Conservation (phyloP, 129 eudicot genomes). For the Helianthus annuus region HanXRQr2.0-SUNRISE NC_035443.2:118271541-118272040, state of each 20-base stretch:
- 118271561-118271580: not conserved
- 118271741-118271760: constrained; percentile 8
- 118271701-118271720: constrained; percentile 4
- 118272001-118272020: constrained; percentile 13
- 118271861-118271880: not conserved
- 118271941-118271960: constrained; percentile 19
- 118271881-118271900: not conserved
- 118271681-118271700: constrained; percentile 1
- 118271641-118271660: not conserved
- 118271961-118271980: not conserved
- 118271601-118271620: constrained; percentile 7
- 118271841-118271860: constrained; percentile 6
- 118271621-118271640: constrained; percentile 6
- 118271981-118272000: not conserved
- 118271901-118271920: not conserved
- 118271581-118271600: not conserved
- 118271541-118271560: constrained; percentile 14
- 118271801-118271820: constrained; percentile 10
- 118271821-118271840: constrained; percentile 18
- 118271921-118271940: not conserved
- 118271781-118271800: not conserved
- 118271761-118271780: not conserved
- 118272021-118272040: not conserved
- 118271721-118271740: constrained; percentile 22
- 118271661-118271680: constrained; percentile 18